A percentile compares a stretch with the other conserved stretches of the same genome.
phyloP scores from a whole-genome alignment of 345 rosid species.

The Jatropha curcas region DNA sequence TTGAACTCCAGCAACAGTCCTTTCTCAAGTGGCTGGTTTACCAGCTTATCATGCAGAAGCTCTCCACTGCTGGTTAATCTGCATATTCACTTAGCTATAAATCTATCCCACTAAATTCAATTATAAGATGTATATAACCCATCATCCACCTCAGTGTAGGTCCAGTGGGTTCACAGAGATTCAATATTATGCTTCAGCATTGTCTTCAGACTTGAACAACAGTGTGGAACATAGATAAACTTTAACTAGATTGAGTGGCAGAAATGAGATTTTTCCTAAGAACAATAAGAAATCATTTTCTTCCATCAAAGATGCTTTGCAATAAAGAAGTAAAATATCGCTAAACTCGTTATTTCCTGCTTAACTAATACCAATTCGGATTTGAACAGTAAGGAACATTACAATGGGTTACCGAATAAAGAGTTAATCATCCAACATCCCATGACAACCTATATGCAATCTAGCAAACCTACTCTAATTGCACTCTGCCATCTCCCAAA shows the following conservation, averaged over 20 bases:
- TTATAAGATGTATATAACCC: no score
- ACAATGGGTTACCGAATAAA: no score
- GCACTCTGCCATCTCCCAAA: no score
- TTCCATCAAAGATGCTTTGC: neutral
- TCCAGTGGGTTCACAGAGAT: neutral
- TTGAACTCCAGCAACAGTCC: slow-evolving; percentile 87
- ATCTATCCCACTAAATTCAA: neutral
- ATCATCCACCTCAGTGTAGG: no score
- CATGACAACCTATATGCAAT: neutral
- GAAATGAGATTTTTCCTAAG: neutral
- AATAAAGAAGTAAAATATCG: neutral
- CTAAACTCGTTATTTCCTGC: neutral
- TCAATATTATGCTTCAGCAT: neutral
- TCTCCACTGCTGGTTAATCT: slow-evolving; percentile 69
- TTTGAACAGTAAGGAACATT: neutral
- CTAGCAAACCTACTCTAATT: neutral
- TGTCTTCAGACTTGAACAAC: neutral
- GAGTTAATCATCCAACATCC: neutral
- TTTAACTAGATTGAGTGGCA: neutral
- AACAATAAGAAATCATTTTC: neutral
- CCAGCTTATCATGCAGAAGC: slow-evolving; percentile 68
- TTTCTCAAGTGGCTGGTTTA: slow-evolving; percentile 49
- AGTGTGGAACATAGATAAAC: neutral
- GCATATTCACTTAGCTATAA: slow-evolving; percentile 28
- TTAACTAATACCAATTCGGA: neutral